phyloP scores from a whole-genome alignment of 805 yeast species.

The Saturnispora saitoi region DNA sequence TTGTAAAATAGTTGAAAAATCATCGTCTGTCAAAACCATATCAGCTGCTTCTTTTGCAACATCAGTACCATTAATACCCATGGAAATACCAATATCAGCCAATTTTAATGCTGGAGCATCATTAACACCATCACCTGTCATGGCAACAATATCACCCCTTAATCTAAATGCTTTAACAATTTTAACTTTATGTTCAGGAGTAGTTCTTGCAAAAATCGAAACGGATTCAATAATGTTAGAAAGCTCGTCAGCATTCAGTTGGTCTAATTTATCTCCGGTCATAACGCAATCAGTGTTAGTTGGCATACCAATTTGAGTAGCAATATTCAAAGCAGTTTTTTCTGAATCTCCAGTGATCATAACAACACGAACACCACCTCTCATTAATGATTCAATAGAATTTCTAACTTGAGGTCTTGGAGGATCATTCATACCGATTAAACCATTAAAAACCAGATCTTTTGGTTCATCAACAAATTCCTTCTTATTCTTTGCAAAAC shows the following conservation, averaged over 20 bases:
- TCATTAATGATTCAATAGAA: constrained; percentile 66
- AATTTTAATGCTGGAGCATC: constrained; percentile 97
- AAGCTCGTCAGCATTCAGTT: constrained; percentile 61
- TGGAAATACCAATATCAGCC: constrained; percentile 93
- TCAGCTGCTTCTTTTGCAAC: constrained; percentile 98
- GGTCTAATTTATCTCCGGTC: constrained; percentile 77
- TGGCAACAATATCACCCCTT: constrained; percentile 92
- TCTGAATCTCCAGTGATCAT: constrained; percentile 97
- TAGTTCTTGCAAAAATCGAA: constrained; percentile 87
- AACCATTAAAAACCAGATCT: constrained; percentile 70
- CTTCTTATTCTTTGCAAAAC: constrained; percentile 53
- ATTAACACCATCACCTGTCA: constrained; percentile 99
- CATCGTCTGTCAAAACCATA: constrained; percentile 95
- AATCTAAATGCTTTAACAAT: constrained; percentile 84
- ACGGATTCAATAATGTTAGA: constrained; percentile 73
- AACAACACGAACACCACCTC: constrained; percentile 94
- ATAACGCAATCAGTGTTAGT: constrained; percentile 56
- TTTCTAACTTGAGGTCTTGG: constrained; percentile 81
- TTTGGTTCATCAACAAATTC: constrained; percentile 38
- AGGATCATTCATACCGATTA: constrained; percentile 96
- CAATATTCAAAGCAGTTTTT: constrained; percentile 78
- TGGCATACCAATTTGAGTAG: constrained; percentile 85
- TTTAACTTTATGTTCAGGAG: constrained; percentile 87
- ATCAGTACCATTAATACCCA: constrained; percentile 93
- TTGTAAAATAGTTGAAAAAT: constrained; percentile 83